Percentiles rank a stretch among this genome's conserved stretches.
phyloP scores from a whole-genome alignment of 2,329 filamentous ascomycete species.

The Huntiella moniliformis region DNA sequence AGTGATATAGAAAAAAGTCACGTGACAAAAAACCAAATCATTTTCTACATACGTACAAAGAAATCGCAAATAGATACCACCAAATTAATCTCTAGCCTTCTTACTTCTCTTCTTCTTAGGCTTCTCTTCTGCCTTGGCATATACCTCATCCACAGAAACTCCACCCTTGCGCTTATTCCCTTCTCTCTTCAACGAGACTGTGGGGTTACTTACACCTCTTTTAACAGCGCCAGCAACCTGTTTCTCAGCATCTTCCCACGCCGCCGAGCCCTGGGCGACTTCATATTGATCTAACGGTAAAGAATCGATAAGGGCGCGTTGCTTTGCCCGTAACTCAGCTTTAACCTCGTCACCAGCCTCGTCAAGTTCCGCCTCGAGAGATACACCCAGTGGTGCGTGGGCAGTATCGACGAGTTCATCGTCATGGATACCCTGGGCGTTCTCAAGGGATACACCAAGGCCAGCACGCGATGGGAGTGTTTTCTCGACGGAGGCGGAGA shows the following conservation, averaged over 20 bases:
- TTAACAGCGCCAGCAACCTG: conserved; percentile 45
- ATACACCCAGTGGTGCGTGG: conserved; percentile 51
- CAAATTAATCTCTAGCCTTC: conserved; percentile 7
- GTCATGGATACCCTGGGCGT: conserved; percentile 47
- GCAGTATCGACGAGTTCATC: conserved; percentile 46
- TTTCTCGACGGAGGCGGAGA: conserved; percentile 54
- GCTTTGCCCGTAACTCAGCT: conserved; percentile 53
- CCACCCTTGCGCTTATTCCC: conserved; percentile 51
- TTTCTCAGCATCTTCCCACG: conserved; percentile 55
- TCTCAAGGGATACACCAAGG: conserved; percentile 38
- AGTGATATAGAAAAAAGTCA: neutral
- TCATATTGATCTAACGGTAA: conserved; percentile 69
- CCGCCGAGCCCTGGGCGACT: conserved; percentile 39
- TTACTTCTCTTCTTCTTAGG: conserved; percentile 39
- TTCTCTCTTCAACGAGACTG: conserved; percentile 47
- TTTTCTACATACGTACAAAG: neutral
- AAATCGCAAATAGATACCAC: neutral
- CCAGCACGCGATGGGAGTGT: conserved; percentile 40
- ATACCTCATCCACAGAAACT: conserved; percentile 39
- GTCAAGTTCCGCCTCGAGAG: conserved; percentile 64
- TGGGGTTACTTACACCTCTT: conserved; percentile 47
- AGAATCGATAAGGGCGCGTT: conserved; percentile 75
- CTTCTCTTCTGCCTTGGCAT: conserved; percentile 28
- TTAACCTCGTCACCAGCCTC: conserved; percentile 66
- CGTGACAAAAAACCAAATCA: neutral